Conservation (phyloP, 2,329 filamentous ascomycete species). For the Penicillium sp. region DNA sequence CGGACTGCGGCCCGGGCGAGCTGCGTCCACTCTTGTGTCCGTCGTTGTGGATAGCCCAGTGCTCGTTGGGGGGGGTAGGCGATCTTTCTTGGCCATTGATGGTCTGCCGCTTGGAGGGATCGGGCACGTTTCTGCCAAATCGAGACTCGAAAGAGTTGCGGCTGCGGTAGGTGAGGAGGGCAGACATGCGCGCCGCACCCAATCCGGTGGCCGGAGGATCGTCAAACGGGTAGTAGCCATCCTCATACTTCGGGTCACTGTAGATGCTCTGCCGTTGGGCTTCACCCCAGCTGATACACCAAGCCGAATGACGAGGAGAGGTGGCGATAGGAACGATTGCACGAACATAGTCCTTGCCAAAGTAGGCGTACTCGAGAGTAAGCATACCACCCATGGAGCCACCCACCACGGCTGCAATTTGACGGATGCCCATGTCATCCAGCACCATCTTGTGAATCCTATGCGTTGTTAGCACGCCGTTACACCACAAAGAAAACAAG, state of each 20-base stretch:
- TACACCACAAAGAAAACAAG: too few relatives aligned
- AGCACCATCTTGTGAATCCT: constrained; percentile 53
- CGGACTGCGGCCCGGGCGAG: constrained; percentile 20
- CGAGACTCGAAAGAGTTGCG: constrained; percentile 93
- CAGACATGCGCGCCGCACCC: constrained; percentile 91
- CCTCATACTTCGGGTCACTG: constrained; percentile 94
- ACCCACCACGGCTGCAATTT: constrained; percentile 48
- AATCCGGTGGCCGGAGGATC: constrained; percentile 81
- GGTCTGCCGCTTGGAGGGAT: constrained; percentile 71
- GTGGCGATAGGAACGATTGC: constrained; percentile 50
- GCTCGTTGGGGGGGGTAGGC: constrained; percentile 57
- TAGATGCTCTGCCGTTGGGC: constrained; percentile 65
- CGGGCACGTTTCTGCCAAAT: constrained; percentile 89
- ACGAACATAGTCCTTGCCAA: constrained; percentile 56
- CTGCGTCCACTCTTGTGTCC: constrained; percentile 48
- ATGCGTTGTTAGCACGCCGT: too few relatives aligned
- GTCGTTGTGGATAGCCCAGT: constrained; percentile 76
- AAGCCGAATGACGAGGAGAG: constrained; percentile 48
- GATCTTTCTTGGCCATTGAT: constrained; percentile 61
- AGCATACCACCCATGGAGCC: constrained; percentile 54
- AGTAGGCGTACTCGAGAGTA: constrained; percentile 56
- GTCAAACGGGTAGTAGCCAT: constrained; percentile 83
- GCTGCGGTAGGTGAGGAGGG: constrained; percentile 87
- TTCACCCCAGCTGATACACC: constrained; percentile 54
- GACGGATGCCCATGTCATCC: constrained; percentile 45